Base-by-base conservation (phyloP, 441 rosid genomes). In the Brassica balearica region DNA sequence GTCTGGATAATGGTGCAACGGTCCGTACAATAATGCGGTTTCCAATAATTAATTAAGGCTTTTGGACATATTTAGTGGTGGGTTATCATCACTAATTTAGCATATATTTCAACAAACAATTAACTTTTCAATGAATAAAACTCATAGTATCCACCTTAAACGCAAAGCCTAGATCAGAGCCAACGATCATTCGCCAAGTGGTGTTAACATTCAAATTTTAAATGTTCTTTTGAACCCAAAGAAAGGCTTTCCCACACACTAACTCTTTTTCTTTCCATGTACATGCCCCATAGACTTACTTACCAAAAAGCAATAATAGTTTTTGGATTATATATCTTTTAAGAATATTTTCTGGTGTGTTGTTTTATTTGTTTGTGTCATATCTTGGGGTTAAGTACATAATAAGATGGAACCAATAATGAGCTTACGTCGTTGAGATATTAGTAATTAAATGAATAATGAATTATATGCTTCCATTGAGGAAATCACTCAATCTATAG, bases 351-450 rank as follows among this genome's bases (percentile, higher is more conserved):
- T 61, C 10, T 68, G 62, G 58, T 60, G 81, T 65, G 48, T 72
- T 66, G 38, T 62, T 73, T 67, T 73, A 65, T 61, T 72, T 67
- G 69, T 67, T 61, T 60, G 36, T 68, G 68, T 19, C 58, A 66
- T 65, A 75, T 71, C 65, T 66, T 61, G 76, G 51, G 51, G 19
- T 76, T 80, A 64, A 77, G 73, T 79, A 70, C 29, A 41, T 70
- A 82, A 71, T 67, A 82, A 83, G 87, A 89, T 86, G 90, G 89
- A 85, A 79, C 91, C 93, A 91, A 92, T 89, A 78, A 85, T 86
- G 81, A 85, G 82, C 76, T 73, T 71, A 23, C 65, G 67, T 82
- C 65, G 59, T 8, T 67, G 68, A 6, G 51, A 66, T 65, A 71
- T 23, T 71, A 80, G 17, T 68, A 71, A 5, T 71, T 51, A 76